Conservation (phyloP, 192 early-diverging fungal species). For the Coemansia interrupta region DNA sequence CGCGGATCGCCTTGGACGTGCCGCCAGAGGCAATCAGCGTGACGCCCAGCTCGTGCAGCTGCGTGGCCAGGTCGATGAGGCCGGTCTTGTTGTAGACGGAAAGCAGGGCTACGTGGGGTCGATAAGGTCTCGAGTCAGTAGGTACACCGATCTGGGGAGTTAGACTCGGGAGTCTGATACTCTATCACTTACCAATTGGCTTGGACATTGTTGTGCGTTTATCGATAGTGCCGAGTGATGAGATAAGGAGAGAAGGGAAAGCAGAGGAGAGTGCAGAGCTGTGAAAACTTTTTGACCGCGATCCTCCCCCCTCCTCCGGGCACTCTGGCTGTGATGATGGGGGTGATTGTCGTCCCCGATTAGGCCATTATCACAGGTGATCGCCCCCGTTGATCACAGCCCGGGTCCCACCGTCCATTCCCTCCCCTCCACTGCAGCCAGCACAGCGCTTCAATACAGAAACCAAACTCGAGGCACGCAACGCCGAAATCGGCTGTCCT, state of each 20-base stretch:
- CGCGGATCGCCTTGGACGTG: constrained; percentile 85
- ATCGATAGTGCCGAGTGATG: not conserved
- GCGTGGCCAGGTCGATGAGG: constrained; percentile 83
- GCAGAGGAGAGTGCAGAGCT: not conserved
- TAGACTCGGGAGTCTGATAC: too few species aligned
- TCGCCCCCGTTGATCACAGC: not conserved
- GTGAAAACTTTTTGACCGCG: not conserved
- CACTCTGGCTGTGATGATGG: too few species aligned
- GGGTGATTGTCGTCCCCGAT: too few species aligned
- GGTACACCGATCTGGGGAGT: too few species aligned
- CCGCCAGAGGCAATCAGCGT: constrained; percentile 92
- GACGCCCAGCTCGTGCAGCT: constrained; percentile 70
- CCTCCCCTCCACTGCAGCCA: too few species aligned
- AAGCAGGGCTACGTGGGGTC: constrained; percentile 60
- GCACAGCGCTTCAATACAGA: too few species aligned
- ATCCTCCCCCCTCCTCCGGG: not conserved
- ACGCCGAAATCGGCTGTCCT: too few species aligned
- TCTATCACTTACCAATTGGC: constrained; percentile 26
- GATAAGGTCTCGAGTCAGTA: not conserved
- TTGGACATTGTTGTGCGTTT: constrained; percentile 19
- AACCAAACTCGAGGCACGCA: too few species aligned
- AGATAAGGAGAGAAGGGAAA: not conserved
- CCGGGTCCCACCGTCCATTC: too few species aligned
- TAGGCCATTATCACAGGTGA: too few species aligned
- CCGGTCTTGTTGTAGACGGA: constrained; percentile 98